These are phyloP conservation scores for Paramecium bursaria DNA, from an alignment of 73 alveolate species.

Conservation along the genomic window DNA sequence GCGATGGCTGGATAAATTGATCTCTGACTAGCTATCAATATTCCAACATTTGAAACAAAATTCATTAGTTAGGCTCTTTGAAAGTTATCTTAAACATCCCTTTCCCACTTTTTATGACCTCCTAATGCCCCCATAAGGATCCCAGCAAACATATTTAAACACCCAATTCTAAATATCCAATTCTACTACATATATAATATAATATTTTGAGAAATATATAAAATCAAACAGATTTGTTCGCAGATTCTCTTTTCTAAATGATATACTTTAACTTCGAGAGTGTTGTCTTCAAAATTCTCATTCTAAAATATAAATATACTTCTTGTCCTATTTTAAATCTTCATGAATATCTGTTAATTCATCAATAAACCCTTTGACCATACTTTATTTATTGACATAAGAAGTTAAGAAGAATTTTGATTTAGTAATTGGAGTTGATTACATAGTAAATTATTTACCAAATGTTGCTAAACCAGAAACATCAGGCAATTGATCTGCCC, in stretches of 20 bases:
- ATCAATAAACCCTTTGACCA: no score
- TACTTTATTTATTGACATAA: no score
- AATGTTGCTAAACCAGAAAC: constrained; percentile 24
- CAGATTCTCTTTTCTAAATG: no score
- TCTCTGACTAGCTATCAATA: not conserved
- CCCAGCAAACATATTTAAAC: constrained; percentile 25
- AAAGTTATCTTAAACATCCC: not conserved
- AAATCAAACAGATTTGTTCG: no score
- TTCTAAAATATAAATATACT: no score
- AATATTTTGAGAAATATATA: no score
- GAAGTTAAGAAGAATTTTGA: no score
- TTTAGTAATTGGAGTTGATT: constrained; percentile 57
- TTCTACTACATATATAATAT: constrained; percentile 39
- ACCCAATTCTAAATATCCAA: constrained; percentile 54
- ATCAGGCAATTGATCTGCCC: constrained; percentile 44
- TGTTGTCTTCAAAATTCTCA: no score
- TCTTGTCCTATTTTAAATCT: no score
- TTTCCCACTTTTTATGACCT: constrained; percentile 44
- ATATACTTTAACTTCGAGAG: no score
- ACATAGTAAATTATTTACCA: constrained; percentile 51
- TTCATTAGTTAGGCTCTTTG: constrained; percentile 15
- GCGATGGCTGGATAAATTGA: not conserved
- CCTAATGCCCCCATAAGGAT: constrained; percentile 37
- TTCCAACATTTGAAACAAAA: constrained; percentile 37
- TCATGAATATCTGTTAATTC: no score